Evolutionary conservation across 2,329 filamentous ascomycete genomes (phyloP), one percentile per base, ranked within the genome.

Genomic region (Lachnellula arida): DNA sequence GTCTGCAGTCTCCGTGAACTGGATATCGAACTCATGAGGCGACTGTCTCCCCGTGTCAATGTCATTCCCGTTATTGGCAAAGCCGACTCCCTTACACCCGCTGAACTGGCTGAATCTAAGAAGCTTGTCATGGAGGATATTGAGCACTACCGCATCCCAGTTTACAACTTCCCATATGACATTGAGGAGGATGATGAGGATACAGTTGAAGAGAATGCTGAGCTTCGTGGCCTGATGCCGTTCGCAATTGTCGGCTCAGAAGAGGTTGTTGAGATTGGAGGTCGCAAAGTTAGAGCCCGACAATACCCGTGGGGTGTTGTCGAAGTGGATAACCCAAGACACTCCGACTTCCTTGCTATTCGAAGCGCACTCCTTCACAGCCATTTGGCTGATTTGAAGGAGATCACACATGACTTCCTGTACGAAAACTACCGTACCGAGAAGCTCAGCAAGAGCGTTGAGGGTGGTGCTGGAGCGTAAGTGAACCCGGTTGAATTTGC

Each of bases 401-500:
- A 99, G 76, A 99, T 99, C 72, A 99, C 94, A 51, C 94, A 99
- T 76, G 94, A 99, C 76, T 99, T 99, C 87, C 80, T 99, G 63
- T 99, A 99, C 78, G 94, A 99, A 75, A 99, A 99, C 79, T 99
- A 99, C 84, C 91, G 94, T 91, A 99, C 94, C 71, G 94, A 99
- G 89, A 97, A 97, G 81, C 89, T 99, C 69, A 96, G 90, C 81
- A 99, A 97, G 90, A 97, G 91, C 73, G 94, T 99, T 67, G 92
- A 97, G 72, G 90, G 90, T 74, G 89, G 89, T 76, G 82, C 85
- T 76, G 84, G 85, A 83, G 85, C 85, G 91, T 96, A 89, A 67
- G 91, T 91, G 58, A 8, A 32, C 15, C 51, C 44, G 17, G 51
- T 43, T 40, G 4, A 39, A 46, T 43, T 22, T 58, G 53, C 71